Percentiles rank a stretch among this genome's conserved stretches.
phyloP scores from a whole-genome alignment of 73 alveolate genomes.

The Paramecium caudatum region DNA sequence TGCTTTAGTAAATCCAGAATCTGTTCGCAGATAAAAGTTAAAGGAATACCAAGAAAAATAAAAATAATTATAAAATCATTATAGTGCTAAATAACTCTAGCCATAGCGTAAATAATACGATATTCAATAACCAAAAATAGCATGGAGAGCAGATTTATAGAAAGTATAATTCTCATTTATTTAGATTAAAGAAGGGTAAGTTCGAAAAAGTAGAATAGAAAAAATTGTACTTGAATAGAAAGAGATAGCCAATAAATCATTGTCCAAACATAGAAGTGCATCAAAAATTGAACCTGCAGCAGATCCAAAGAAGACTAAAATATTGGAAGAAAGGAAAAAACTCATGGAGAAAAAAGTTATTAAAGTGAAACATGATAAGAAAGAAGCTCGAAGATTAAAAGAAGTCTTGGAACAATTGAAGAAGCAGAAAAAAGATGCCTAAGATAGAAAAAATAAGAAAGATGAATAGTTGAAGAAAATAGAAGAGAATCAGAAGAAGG shows the following conservation, averaged over 20 bases:
- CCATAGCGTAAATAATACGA: background rate
- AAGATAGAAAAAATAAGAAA: constrained; percentile 1
- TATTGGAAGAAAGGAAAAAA: constrained; percentile 7
- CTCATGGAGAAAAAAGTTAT: background rate
- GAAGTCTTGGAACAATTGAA: constrained; percentile 4
- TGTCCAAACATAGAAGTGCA: constrained; percentile 15
- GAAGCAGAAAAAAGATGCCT: background rate
- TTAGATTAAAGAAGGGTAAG: constrained; percentile 34
- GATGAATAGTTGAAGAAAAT: background rate
- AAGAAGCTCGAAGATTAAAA: constrained; percentile 8
- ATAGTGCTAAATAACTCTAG: constrained; percentile 14
- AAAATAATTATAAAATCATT: background rate
- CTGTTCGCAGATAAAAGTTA: background rate
- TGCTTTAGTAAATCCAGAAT: background rate
- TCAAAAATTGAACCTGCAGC: constrained; percentile 8
- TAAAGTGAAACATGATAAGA: background rate
- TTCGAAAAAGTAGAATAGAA: constrained; percentile 14
- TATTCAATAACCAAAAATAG: background rate
- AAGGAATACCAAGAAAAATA: constrained; percentile 10
- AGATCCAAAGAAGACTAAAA: constrained; percentile 1
- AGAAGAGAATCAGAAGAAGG: background rate
- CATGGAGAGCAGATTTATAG: constrained; percentile 46
- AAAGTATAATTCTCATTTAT: background rate
- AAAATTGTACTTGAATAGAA: background rate
- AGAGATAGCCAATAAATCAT: constrained; percentile 1